These are phyloP conservation scores for Telfairia occidentalis DNA, from an alignment of 331 rosid species.

Conservation along the genomic window DNA sequence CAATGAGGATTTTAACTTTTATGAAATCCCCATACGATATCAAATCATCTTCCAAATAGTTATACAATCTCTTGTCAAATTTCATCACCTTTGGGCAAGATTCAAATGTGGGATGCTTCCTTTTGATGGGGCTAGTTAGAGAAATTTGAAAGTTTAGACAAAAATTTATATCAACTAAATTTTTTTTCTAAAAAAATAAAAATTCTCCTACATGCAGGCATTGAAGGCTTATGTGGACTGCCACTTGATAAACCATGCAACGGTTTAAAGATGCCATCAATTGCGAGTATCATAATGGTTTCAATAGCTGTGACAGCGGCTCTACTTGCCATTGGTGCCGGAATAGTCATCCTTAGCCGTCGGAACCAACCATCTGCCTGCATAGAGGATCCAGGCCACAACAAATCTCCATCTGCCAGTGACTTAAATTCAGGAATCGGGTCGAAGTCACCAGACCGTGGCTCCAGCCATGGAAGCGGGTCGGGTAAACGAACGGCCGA, in stretches of 20 bases:
- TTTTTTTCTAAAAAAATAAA: too few relatives aligned
- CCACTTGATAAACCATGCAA: conserved; percentile 37
- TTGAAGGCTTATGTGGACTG: conserved; percentile 55
- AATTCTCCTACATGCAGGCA: conserved; percentile 31
- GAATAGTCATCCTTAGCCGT: conserved; percentile 30
- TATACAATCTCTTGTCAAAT: too few relatives aligned
- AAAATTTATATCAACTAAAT: too few relatives aligned
- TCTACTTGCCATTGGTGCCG: conserved; percentile 26
- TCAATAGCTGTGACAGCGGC: conserved; percentile 31
- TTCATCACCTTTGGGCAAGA: too few relatives aligned
- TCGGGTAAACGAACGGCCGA: conserved; percentile 32
- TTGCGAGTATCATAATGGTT: conserved; percentile 25
- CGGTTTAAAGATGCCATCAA: conserved; percentile 17
- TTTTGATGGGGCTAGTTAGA: too few relatives aligned
- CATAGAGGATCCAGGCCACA: conserved; percentile 30
- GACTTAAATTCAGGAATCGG: background rate
- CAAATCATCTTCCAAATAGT: too few relatives aligned
- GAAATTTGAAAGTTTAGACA: too few relatives aligned
- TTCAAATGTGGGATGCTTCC: too few relatives aligned
- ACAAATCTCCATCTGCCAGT: background rate
- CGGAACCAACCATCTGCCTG: background rate
- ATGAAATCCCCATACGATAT: too few relatives aligned
- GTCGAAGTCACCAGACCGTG: conserved; percentile 18
- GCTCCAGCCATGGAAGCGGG: conserved; percentile 12
- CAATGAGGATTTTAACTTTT: too few relatives aligned